A percentile compares a stretch with the other conserved stretches of the same genome.
Evolutionary conservation across 2,329 filamentous ascomycete species (phyloP).

Genomic region (Fusarium paranaense): DNA sequence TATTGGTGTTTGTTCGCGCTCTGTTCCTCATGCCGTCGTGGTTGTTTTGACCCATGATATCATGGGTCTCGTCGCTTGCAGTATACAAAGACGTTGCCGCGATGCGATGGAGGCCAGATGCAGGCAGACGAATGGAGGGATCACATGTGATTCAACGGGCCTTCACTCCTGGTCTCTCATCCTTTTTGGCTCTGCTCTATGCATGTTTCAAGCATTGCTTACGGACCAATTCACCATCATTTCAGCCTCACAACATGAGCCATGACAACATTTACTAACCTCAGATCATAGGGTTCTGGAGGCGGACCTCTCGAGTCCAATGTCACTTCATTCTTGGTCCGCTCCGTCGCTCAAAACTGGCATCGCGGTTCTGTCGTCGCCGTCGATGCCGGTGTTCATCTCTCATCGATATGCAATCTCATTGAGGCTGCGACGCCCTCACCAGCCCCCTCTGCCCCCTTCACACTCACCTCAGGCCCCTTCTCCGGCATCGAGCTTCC

Average conservation of each 20-base stretch:
- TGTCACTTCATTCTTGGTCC: conserved; percentile 88
- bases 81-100: neutral
- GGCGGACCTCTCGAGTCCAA: conserved; percentile 93
- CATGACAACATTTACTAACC: conserved; percentile 23
- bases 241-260: neutral
- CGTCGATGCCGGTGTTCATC: conserved; percentile 93
- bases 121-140: neutral
- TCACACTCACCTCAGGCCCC: conserved; percentile 74
- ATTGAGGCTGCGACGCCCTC: conserved; percentile 68
- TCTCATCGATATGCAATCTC: conserved; percentile 85
- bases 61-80: conserved; percentile 4
- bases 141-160: neutral
- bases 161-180: neutral
- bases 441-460: conserved; percentile 52
- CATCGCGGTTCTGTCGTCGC: conserved; percentile 84
- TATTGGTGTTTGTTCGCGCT: conserved; percentile 12
- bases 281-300: conserved; percentile 76
- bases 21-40: neutral
- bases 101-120: neutral
- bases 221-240: neutral
- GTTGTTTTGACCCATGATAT: conserved; percentile 13
- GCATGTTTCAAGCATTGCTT: neutral
- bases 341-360: conserved; percentile 84
- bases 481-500: conserved; percentile 84
- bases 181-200: neutral